phyloP scores from a whole-genome alignment of 2,329 filamentous ascomycete species.

The Penicillium corylophilum region DNA sequence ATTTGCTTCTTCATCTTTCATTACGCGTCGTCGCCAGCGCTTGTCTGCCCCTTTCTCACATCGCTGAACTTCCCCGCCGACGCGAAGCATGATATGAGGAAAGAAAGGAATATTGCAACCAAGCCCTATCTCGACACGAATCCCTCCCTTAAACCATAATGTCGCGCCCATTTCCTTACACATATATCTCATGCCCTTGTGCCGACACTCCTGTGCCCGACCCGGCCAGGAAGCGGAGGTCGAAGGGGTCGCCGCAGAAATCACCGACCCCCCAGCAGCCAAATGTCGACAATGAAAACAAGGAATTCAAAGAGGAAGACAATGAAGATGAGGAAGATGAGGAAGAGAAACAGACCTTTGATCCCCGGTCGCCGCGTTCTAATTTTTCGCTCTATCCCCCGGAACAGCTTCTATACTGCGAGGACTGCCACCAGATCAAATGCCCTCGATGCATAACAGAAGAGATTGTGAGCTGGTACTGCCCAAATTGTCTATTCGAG shows the following conservation, averaged over 20 bases:
- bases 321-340: constrained; percentile 50
- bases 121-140: not conserved
- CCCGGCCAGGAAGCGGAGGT: constrained; percentile 39
- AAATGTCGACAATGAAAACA: constrained; percentile 3
- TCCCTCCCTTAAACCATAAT: constrained; percentile 33
- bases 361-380: constrained; percentile 78
- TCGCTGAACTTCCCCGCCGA: constrained; percentile 3
- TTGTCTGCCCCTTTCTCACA: not conserved
- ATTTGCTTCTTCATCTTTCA: not conserved
- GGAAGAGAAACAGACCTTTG: constrained; percentile 74
- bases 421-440: constrained; percentile 94
- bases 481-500: constrained; percentile 92
- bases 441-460: constrained; percentile 89
- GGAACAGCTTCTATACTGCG: constrained; percentile 92
- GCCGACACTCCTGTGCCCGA: constrained; percentile 49
- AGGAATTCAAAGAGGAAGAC: constrained; percentile 13
- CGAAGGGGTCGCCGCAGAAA: constrained; percentile 37
- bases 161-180: constrained; percentile 61
- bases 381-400: constrained; percentile 92
- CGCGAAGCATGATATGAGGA: constrained; percentile 22
- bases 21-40: not conserved
- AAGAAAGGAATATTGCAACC: not conserved
- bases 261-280: constrained; percentile 23
- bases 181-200: constrained; percentile 65
- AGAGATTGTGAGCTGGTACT: constrained; percentile 93